phyloP scores from a whole-genome alignment of 768 basidiomycete species.

The Rickenella mellea region DNA sequence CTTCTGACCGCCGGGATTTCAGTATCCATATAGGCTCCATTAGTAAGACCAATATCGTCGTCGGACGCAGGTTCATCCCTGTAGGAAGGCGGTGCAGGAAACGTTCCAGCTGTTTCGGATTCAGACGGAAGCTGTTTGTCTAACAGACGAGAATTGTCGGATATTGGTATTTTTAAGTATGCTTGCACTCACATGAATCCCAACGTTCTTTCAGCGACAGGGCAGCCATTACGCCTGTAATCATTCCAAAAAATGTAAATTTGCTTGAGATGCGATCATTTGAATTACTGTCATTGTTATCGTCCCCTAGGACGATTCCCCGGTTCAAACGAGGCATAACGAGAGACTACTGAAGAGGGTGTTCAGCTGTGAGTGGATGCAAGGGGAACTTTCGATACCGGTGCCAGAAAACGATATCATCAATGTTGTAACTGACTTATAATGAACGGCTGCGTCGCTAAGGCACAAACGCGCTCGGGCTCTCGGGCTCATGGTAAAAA shows the following conservation, averaged over 20 bases:
- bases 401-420: too few species aligned
- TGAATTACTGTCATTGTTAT: too few species aligned
- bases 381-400: too few species aligned
- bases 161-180: not conserved
- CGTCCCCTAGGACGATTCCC: too few species aligned
- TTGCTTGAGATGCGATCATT: too few species aligned
- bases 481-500: too few species aligned
- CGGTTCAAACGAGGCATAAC: too few species aligned
- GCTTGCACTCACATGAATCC: slow-evolving; percentile 41
- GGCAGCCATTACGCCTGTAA: slow-evolving; percentile 33
- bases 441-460: too few species aligned
- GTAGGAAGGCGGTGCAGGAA: not conserved
- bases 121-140: not conserved
- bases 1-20: slow-evolving; percentile 18
- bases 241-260: slow-evolving; percentile 30
- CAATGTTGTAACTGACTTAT: too few species aligned
- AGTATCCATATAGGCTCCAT: slow-evolving; percentile 22
- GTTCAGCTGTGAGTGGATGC: too few species aligned
- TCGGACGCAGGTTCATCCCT: slow-evolving; percentile 33
- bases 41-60: slow-evolving; percentile 25
- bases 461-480: too few species aligned
- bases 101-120: not conserved
- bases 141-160: not conserved
- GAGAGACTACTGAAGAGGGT: too few species aligned
- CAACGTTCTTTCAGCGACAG: slow-evolving; percentile 38